Base-by-base conservation (phyloP, 805 yeast species). In the Saturnispora sanitii region DNA sequence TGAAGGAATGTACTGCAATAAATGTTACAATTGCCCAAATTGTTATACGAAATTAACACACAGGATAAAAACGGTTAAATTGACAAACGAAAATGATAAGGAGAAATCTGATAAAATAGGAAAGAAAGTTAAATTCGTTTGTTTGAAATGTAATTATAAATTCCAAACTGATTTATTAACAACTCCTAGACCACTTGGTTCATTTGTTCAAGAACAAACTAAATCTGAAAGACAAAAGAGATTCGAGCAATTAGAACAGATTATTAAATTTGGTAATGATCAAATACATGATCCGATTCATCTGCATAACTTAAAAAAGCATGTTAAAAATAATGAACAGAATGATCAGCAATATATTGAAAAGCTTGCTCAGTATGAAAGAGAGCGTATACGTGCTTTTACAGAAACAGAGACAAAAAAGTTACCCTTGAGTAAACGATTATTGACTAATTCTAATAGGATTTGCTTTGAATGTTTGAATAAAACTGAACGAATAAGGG, bases 21-120 rank as follows among this genome's bases (percentile, higher is more conserved):
- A 55, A 37, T 65, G 69, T 35, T 64, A 59, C 43, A 43, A 26
- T 4, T 65, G 69, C 44, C 67, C 69, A 1, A 15, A 28, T 2
- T 63, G 68, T 38, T 30, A 30, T 6, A 33, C 40, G 3, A 42
- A 46, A 33, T 37, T 60, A 16, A 39, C 36, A 1, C 47, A 56
- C 4, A 19, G 17, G 4, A 25, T 34, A 6, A 28, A 20, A 7
- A 16, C 22, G n/a, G n/a, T n/a, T n/a, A n/a, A n/a, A n/a, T n/a
- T n/a, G n/a, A n/a, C n/a, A n/a, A n/a, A n/a, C 4, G 13, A 25
- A n/a, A 30, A 13, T 23, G 26, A 20, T 15, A 12, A 13, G 13
- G 25, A 3, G 9, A 22, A 16, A 12, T 38, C 35, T 3, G 45
- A 41, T 18, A 43, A 55, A 42, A 51, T 32, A 44, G 45, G 33